phyloP scores from a whole-genome alignment of 371 early-diverging fungal species.

The Enterocytospora artemiae region DNA sequence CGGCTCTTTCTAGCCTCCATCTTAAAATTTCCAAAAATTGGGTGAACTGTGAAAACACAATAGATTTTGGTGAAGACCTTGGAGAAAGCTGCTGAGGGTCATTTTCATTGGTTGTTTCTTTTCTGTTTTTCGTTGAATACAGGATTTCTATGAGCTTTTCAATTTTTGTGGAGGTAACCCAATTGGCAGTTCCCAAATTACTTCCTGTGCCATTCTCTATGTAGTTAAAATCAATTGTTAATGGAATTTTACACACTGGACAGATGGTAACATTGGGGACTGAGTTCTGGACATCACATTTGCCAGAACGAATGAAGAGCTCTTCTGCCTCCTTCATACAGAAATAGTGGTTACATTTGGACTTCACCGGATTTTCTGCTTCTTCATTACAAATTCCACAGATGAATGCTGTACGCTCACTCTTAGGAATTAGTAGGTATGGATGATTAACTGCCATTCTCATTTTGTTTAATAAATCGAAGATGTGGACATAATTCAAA shows the following conservation, averaged over 20 bases:
- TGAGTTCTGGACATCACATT: too few species aligned
- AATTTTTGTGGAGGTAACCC: conserved; percentile 64
- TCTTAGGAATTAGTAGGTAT: conserved; percentile 61
- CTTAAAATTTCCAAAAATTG: conserved; percentile 77
- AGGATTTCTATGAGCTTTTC: conserved; percentile 80
- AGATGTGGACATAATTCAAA: conserved; percentile 81
- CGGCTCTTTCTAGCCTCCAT: conserved; percentile 80
- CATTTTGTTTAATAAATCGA: conserved; percentile 59
- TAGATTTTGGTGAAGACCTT: conserved; percentile 73
- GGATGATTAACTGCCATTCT: conserved; percentile 74
- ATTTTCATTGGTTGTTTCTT: too few species aligned
- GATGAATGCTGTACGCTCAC: conserved; percentile 61
- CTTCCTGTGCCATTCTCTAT: conserved; percentile 26
- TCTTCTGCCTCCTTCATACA: conserved; percentile 61
- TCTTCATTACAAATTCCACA: conserved; percentile 78
- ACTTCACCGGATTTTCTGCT: conserved; percentile 73
- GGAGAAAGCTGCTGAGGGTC: too few species aligned
- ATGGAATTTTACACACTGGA: conserved; percentile 69
- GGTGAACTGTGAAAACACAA: conserved; percentile 78
- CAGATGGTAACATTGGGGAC: too few species aligned
- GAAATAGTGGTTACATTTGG: conserved; percentile 77
- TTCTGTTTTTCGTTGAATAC: conserved; percentile 64
- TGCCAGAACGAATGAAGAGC: conserved; percentile 51
- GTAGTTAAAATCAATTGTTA: conserved; percentile 72
- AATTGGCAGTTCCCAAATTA: conserved; percentile 16